Base-by-base conservation (phyloP, 1,284 basidiomycete genomes). In the Malassezia equina region DNA sequence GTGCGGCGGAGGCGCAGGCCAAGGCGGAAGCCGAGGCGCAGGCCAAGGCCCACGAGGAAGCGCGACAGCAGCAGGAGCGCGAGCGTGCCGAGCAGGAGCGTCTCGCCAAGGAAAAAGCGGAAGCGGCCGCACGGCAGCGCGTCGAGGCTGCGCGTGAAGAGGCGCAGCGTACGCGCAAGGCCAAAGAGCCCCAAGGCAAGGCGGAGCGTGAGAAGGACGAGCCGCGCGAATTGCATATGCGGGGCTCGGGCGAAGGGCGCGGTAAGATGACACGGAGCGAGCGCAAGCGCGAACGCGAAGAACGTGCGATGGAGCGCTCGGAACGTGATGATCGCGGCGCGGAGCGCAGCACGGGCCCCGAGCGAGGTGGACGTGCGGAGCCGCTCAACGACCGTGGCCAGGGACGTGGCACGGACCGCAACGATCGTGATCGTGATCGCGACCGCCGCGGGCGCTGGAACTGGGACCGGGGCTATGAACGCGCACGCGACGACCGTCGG, bases 141-240 rank as follows among this genome's bases (percentile, higher is more conserved):
- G 32, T 21, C n/a, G 32, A 34, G 25, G 46, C 46, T 2, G n/a
- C 23, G 21, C 27, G 24, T 5, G 46, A 48, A 19, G 46, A 48
- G 23, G 46, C 46, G 17, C 31, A 32, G 31, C 46, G 46, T 19
- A 32, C 41, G 12, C 29, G 6, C 46, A 45, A 45, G 46, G 32
- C 21, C 25, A 27, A 32, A 17, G 27, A 28, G 31, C 41, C 25
- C 12, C 27, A 43, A 27, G 25, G 27, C 25, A 29, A 43, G 41
- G 25, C 23, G 7, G 25, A 43, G 24, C 39, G 8, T 13, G 8
- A 21, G n/a, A 21, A 48, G 2, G 46, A 48, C 3, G 46, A 47
- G 45, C 45, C 46, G 13, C 46, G 31, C 7, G 46, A 48, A n/a
- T 13, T 39, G 15, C 46, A 19, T 9, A 48, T 48, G 19, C 46